A percentile compares a stretch with the other conserved stretches of the same genome.
Conservation (phyloP, 2,329 filamentous ascomycete species). For the Neofusicoccum ribis region DNA sequence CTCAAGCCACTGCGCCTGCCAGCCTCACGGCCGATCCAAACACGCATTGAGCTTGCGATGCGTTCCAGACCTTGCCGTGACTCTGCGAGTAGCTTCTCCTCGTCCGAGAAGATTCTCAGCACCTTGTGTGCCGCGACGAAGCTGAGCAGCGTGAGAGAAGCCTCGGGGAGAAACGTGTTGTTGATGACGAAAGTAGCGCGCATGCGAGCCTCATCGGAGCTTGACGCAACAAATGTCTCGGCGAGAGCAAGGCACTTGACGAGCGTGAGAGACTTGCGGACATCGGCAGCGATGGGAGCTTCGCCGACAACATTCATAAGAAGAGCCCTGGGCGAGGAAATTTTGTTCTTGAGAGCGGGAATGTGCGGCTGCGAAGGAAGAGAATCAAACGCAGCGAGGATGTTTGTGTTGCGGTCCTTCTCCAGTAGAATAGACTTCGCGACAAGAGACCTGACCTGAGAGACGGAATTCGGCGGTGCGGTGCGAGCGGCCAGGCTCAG, state of each 20-base stretch:
- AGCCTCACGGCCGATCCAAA: slow-evolving; percentile 49
- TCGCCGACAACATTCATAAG: slow-evolving; percentile 53
- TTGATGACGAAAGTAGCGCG: slow-evolving; percentile 43
- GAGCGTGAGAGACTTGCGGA: slow-evolving; percentile 58
- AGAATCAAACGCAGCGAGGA: slow-evolving; percentile 55
- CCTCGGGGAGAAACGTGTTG: slow-evolving; percentile 34
- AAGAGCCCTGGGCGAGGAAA: slow-evolving; percentile 22
- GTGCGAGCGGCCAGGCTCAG: slow-evolving; percentile 69
- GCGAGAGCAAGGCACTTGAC: slow-evolving; percentile 59
- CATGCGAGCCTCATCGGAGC: slow-evolving; percentile 31
- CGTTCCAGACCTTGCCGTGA: slow-evolving; percentile 44
- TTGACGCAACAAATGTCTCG: slow-evolving; percentile 34
- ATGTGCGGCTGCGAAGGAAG: slow-evolving; percentile 45
- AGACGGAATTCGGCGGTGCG: slow-evolving; percentile 76
- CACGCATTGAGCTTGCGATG: slow-evolving; percentile 44
- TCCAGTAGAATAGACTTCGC: slow-evolving; percentile 61
- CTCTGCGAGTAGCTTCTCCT: slow-evolving; percentile 33
- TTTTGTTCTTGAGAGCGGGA: slow-evolving; percentile 30
- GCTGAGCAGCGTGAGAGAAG: slow-evolving; percentile 46
- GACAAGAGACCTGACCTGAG: slow-evolving; percentile 59
- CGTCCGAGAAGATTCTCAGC: slow-evolving; percentile 38
- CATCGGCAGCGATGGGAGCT: slow-evolving; percentile 57
- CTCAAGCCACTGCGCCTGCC: slow-evolving; percentile 43
- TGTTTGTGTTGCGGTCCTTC: slow-evolving; percentile 51
- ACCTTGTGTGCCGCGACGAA: slow-evolving; percentile 48